A percentile compares a stretch with the other conserved stretches of the same genome.
Conservation (phyloP, 768 basidiomycete species). For the Gloeostereum incarnatum region DNA sequence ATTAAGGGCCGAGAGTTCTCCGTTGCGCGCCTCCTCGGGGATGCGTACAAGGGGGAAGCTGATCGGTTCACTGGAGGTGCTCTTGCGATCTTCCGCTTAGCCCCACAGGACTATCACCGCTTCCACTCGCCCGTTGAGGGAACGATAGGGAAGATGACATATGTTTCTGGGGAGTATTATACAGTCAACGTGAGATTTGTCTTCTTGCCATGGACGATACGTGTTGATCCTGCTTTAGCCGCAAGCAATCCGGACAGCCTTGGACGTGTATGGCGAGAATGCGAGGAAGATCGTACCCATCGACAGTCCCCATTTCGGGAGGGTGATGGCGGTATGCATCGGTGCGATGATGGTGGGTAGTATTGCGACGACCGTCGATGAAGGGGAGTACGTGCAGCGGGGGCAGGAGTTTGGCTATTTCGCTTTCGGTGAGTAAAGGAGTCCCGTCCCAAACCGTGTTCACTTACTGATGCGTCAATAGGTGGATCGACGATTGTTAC, state of each 20-base stretch:
- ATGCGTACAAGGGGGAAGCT: background rate
- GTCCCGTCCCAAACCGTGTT: background rate
- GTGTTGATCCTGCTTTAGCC: constrained; percentile 38
- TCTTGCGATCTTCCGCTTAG: constrained; percentile 83
- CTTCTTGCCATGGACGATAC: background rate
- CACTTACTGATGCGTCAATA: constrained; percentile 14
- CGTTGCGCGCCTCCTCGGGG: constrained; percentile 53
- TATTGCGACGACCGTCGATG: constrained; percentile 79
- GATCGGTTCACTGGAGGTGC: constrained; percentile 74
- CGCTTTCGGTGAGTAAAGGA: constrained; percentile 88
- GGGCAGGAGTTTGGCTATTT: constrained; percentile 94
- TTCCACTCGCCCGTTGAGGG: constrained; percentile 89
- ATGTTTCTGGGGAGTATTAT: constrained; percentile 89
- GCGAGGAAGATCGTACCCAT: constrained; percentile 89
- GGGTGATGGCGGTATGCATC: constrained; percentile 86
- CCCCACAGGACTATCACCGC: constrained; percentile 94
- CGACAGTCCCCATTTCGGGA: constrained; percentile 81
- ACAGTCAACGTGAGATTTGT: constrained; percentile 70
- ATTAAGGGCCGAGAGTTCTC: constrained; percentile 96
- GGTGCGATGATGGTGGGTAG: constrained; percentile 96
- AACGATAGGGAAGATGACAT: constrained; percentile 69
- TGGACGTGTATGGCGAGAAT: constrained; percentile 95
- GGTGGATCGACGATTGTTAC: constrained; percentile 91
- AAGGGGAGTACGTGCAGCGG: constrained; percentile 70
- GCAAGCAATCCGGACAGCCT: constrained; percentile 82